These are phyloP conservation scores for Rhodotorula sp. DNA, from an alignment of 1,284 basidiomycete species.

Conservation along the genomic window DNA sequence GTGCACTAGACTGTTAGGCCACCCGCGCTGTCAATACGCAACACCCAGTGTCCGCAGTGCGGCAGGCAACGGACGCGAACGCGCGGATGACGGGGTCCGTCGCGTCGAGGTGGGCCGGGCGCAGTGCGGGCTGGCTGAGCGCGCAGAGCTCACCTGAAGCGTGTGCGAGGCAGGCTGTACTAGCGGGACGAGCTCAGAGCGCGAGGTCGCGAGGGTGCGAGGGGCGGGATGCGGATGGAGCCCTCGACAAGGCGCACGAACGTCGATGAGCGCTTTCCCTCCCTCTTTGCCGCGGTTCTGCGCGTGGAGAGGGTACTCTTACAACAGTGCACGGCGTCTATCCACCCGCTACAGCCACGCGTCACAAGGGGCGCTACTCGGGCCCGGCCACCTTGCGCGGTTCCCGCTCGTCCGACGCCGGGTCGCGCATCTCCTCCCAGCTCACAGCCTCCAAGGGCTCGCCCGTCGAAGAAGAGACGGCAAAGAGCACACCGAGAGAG, in stretches of 20 bases:
- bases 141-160: background rate
- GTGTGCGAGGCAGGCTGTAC: background rate
- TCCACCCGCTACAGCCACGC: background rate
- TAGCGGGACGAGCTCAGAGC: background rate
- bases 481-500: conserved; percentile 88
- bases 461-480: conserved; percentile 74
- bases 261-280: too few species aligned
- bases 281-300: background rate
- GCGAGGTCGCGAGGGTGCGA: too few species aligned
- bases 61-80: too few species aligned
- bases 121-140: too few species aligned
- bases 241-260: too few species aligned
- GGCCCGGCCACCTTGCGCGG: conserved; percentile 89
- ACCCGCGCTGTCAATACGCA: too few species aligned
- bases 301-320: background rate
- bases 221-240: background rate
- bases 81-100: background rate
- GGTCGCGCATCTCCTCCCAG: conserved; percentile 90
- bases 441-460: conserved; percentile 78
- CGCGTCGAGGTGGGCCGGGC: background rate
- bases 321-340: background rate
- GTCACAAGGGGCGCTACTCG: conserved; percentile 3
- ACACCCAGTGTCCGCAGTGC: too few species aligned
- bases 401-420: conserved; percentile 75
- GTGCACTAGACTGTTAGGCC: background rate